Conservation (phyloP, 768 basidiomycete species). For the Calvatia gigantea region DNA sequence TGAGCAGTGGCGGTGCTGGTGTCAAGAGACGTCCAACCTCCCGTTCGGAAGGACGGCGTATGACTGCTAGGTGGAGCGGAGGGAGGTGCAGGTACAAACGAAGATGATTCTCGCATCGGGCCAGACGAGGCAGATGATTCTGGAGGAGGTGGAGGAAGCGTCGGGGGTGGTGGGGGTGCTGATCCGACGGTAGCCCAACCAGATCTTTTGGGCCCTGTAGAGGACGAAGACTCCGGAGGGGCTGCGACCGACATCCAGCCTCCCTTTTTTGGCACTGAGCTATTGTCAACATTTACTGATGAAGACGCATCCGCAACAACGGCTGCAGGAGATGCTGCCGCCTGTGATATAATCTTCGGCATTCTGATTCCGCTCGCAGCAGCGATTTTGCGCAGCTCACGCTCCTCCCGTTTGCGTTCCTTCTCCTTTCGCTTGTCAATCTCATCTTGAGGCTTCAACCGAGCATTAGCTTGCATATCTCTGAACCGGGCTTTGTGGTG, state of each 20-base stretch:
- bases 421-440: slow-evolving; percentile 78
- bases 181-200: slow-evolving; percentile 49
- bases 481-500: slow-evolving; percentile 80
- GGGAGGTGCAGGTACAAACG: slow-evolving; percentile 17
- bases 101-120: slow-evolving; percentile 8
- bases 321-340: slow-evolving; percentile 18
- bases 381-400: slow-evolving; percentile 79
- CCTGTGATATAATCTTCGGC: slow-evolving; percentile 30
- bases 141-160: slow-evolving; percentile 16
- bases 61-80: slow-evolving; percentile 11
- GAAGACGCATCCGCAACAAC: slow-evolving; percentile 17
- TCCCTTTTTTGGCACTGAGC: slow-evolving; percentile 35
- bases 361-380: slow-evolving; percentile 79
- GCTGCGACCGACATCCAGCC: slow-evolving; percentile 46
- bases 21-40: slow-evolving; percentile 68
- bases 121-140: slow-evolving; percentile 13
- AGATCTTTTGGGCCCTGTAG: slow-evolving; percentile 37
- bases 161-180: slow-evolving; percentile 14
- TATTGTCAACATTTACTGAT: slow-evolving; percentile 18
- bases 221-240: slow-evolving; percentile 15
- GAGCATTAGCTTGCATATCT: slow-evolving; percentile 77
- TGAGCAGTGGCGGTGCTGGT: slow-evolving; percentile 33
- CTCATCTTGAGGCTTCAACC: slow-evolving; percentile 63
- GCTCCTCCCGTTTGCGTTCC: slow-evolving; percentile 82
- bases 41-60: slow-evolving; percentile 52